phyloP scores from a whole-genome alignment of 257 asterid genomes.

The Vinca minor region DNA sequence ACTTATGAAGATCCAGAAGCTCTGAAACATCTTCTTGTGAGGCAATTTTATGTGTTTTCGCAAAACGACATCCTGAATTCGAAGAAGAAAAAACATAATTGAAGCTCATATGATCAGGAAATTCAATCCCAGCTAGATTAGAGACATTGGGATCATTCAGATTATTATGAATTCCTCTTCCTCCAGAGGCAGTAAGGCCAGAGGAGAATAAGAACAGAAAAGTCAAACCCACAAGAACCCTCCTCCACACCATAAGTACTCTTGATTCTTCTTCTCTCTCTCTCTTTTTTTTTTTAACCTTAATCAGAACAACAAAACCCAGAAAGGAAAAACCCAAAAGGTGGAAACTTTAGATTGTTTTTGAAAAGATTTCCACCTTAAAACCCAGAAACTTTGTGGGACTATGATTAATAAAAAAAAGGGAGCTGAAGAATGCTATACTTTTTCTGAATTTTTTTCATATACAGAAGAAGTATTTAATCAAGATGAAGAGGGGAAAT shows the following conservation, averaged over 20 bases:
- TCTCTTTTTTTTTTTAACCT: too few relatives aligned
- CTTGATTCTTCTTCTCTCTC: background rate
- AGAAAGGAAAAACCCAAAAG: too few relatives aligned
- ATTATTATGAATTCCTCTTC: constrained; percentile 9
- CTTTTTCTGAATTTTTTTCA: too few relatives aligned
- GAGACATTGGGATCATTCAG: constrained; percentile 33
- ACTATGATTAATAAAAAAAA: too few relatives aligned
- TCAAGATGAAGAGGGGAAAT: too few relatives aligned
- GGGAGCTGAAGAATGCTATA: too few relatives aligned
- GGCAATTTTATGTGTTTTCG: constrained; percentile 8
- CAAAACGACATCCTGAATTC: constrained; percentile 31
- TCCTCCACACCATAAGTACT: constrained; percentile 29
- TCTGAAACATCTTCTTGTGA: constrained; percentile 8
- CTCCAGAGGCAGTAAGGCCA: constrained; percentile 25
- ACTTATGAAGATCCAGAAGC: constrained; percentile 8
- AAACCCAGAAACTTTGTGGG: too few relatives aligned
- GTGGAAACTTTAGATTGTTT: too few relatives aligned
- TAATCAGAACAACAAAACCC: background rate
- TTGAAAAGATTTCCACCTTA: too few relatives aligned
- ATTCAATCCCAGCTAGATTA: constrained; percentile 28
- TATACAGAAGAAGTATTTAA: too few relatives aligned
- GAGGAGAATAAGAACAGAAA: constrained; percentile 25
- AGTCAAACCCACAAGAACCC: constrained; percentile 21
- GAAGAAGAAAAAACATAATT: constrained; percentile 28
- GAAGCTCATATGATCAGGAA: constrained; percentile 37